These are phyloP conservation scores for Austroboletus eburneus DNA, from an alignment of 768 basidiomycete genomes.

Conservation along the genomic window DNA sequence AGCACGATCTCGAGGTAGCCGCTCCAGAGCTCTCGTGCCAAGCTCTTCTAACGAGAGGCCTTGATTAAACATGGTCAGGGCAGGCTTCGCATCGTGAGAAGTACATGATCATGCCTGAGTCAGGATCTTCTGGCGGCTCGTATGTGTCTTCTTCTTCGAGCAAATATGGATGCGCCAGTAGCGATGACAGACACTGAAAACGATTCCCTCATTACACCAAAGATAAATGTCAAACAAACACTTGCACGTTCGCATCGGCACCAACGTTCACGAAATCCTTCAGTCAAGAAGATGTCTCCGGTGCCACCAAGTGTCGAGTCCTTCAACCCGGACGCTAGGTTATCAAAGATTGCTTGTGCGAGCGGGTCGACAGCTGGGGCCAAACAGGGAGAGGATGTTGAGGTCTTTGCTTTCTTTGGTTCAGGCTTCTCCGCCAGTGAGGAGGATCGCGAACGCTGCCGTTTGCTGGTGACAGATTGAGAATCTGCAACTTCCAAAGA, in stretches of 20 bases:
- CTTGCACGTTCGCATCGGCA: slow-evolving; percentile 64
- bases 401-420: slow-evolving; percentile 43
- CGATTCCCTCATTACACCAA: slow-evolving; percentile 1
- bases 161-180: slow-evolving; percentile 55
- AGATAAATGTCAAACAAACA: not conserved
- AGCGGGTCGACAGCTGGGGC: slow-evolving; percentile 48
- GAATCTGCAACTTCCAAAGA: slow-evolving; percentile 25
- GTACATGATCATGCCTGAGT: slow-evolving; percentile 51
- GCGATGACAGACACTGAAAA: slow-evolving; percentile 52
- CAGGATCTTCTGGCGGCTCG: slow-evolving; percentile 83
- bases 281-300: slow-evolving; percentile 73
- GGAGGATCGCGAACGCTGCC: slow-evolving; percentile 31
- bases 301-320: slow-evolving; percentile 39
- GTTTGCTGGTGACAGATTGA: slow-evolving; percentile 36
- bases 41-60: slow-evolving; percentile 80
- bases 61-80: slow-evolving; percentile 25
- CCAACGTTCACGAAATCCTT: slow-evolving; percentile 76
- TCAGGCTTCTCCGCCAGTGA: slow-evolving; percentile 31
- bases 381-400: slow-evolving; percentile 41
- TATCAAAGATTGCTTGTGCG: slow-evolving; percentile 43
- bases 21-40: slow-evolving; percentile 71
- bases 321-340: slow-evolving; percentile 8
- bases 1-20: slow-evolving; percentile 73
- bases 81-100: not conserved
- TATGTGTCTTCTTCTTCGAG: slow-evolving; percentile 80